phyloP scores from a whole-genome alignment of 768 basidiomycete genomes.

The Tulasnella calospora region DNA sequence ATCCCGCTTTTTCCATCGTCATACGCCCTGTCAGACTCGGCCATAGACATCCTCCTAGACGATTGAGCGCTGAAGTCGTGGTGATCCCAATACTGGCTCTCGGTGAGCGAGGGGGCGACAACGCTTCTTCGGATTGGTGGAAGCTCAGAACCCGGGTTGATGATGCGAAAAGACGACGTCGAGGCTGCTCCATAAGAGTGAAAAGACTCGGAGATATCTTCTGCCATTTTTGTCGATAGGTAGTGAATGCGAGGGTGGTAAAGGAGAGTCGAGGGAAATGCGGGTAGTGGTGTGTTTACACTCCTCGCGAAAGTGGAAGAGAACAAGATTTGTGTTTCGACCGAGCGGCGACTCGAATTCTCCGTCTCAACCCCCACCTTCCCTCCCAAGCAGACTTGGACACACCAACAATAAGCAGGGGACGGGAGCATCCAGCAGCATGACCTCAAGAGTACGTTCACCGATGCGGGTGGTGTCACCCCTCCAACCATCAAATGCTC shows the following conservation, averaged over 20 bases:
- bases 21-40: background rate
- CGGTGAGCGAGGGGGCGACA: background rate
- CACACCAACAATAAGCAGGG: background rate
- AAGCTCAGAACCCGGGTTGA: conserved; percentile 15
- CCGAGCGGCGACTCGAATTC: conserved; percentile 12
- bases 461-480: conserved; percentile 49
- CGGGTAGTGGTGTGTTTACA: conserved; percentile 12
- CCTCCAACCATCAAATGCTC: conserved; percentile 55
- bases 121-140: conserved; percentile 9
- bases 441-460: conserved; percentile 21
- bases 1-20: conserved; percentile 11
- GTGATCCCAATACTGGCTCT: conserved; percentile 5
- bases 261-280: background rate
- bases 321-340: conserved; percentile 11
- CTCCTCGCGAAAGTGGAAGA: background rate
- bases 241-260: background rate
- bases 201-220: conserved; percentile 11
- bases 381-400: background rate
- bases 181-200: conserved; percentile 17
- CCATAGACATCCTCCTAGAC: background rate
- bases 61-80: background rate
- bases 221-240: conserved; percentile 11
- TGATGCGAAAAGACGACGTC: conserved; percentile 30
- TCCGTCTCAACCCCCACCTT: background rate
- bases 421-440: background rate